Evolutionary conservation across 306 rosid species (phyloP).

Genomic region (Pterocarpus macrocarpus): DNA sequence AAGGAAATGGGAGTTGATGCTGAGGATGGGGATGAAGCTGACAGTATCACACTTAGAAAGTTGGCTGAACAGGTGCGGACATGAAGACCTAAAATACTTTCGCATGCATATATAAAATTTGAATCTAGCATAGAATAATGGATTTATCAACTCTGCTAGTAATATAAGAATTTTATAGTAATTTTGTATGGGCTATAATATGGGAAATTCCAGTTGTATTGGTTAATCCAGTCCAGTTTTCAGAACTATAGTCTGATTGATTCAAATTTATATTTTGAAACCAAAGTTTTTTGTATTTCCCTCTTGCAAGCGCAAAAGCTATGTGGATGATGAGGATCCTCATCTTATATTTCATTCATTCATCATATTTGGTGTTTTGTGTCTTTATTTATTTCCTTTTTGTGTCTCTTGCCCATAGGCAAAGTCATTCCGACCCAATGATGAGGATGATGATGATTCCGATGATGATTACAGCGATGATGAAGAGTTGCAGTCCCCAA

Average conservation of each 20-base stretch:
- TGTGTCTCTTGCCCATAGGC: conserved; percentile 58
- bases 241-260: not conserved
- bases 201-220: not conserved
- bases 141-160: not conserved
- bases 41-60: conserved; percentile 74
- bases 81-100: not conserved
- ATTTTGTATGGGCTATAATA: not conserved
- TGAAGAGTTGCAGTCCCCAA: conserved; percentile 97
- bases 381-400: conserved; percentile 1
- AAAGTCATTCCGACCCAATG: conserved; percentile 78
- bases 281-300: not conserved
- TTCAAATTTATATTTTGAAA: conserved; percentile 16
- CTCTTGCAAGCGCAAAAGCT: not conserved
- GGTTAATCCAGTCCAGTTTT: not conserved
- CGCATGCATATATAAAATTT: not conserved
- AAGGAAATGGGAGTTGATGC: conserved; percentile 91
- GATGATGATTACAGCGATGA: conserved; percentile 95
- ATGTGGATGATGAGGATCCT: too few relatives aligned
- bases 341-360: not conserved
- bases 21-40: conserved; percentile 91
- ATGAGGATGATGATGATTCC: conserved; percentile 72
- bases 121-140: not conserved
- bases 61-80: conserved; percentile 84
- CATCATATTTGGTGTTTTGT: not conserved
- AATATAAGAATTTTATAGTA: not conserved